Evolutionary conservation across 441 rosid genomes (phyloP), one percentile per base, ranked within the genome.

Genomic region (Pelargonium myrrhifolium): DNA sequence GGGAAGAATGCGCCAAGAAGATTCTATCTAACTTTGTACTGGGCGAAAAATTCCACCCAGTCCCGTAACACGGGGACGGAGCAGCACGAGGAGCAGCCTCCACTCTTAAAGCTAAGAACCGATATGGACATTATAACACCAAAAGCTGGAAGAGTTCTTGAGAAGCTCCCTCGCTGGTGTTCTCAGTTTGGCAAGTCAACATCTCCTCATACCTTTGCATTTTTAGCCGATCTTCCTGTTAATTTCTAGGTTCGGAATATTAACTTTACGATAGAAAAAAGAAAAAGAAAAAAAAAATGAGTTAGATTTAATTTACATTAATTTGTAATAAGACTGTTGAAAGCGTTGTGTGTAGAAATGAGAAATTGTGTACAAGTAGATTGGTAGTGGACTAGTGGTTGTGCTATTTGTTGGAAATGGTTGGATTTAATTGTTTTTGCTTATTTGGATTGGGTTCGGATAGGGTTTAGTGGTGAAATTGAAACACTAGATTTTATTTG

Each of bases 161-260:
- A 66, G 7, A 91, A 78, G 79, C 86, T 91, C 62, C 97, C 99
- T 17, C 5, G 83, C 2, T 89, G 87, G 92, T 94, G 96, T 72
- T 80, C 97, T 24, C 45, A 78, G 79, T 89, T 91, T 66, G 99
- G 97, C 58, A 94, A 89, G 72, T 91, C 97, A 39, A 78, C 97
- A 0, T 89, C 92, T 55, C 97, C 99, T 0, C 74, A 74, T 79
- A 83, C 83, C 7, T 72, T 89, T 26, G 82, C 97, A 1, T 89
- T 94, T 71, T 69, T 91, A 62, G 82, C 75, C 40, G 83, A 79
- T 76, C 91, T 91, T 71, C 88, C 93, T 39, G 81, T 84, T 65
- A 64, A 78, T 68, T 76, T 75, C 31, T 83, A 85, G 86, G 9
- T 15, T 45, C 3, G 26, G 35, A 11, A 53, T 8, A 49, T 49